Base-by-base conservation (phyloP, 2,329 filamentous ascomycete species). In the Phialophora verrucosa region DNA sequence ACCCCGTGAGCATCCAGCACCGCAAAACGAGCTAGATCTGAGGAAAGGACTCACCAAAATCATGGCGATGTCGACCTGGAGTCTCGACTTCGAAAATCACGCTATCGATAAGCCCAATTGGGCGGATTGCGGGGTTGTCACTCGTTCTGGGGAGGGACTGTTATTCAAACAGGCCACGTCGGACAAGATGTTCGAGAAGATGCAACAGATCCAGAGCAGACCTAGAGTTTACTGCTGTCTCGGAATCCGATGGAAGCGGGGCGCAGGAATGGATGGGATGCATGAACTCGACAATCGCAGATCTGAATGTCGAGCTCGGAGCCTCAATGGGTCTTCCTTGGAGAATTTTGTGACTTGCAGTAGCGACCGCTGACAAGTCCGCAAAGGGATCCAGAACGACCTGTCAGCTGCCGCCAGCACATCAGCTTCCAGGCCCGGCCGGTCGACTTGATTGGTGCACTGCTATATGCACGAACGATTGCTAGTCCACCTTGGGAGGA, bases 351-450 rank as follows among this genome's bases (percentile, higher is more conserved):
- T 55, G 53, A 35, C 53, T 62, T 47, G 63, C 65, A 68, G 62
- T 62, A 63, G 62, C 54, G 44, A 65, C 50, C 56, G 50, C 65
- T 63, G 58, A 59, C 64, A 44, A 49, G 50, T 55, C 31, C 49
- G 49, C 29, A 55, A 4, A n/a, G 25, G 23, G 12, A 61, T 31
- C 42, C 55, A 50, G 59, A 38, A 47, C 65, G 53, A 51, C 67
- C 65, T 68, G 68, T 70, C 68, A 70, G 65, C 63, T 64, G 58
- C 42, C 66, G 68, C 68, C 68, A 70, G 47, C 68, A 64, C 68
- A 70, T 66, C 65, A 64, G 68, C 63, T 47, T 63, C 53, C 55
- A 44, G 64, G 64, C 54, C 68, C 60, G 65, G 65, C 50, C 51
- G 29, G 11, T 55, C 20, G 60, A 56, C 27, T 54, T 68, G 65